A percentile compares a stretch with the other conserved stretches of the same genome.
phyloP scores from a whole-genome alignment of 176 grass and related monocot species.

The Oryza officinalis region DNA sequence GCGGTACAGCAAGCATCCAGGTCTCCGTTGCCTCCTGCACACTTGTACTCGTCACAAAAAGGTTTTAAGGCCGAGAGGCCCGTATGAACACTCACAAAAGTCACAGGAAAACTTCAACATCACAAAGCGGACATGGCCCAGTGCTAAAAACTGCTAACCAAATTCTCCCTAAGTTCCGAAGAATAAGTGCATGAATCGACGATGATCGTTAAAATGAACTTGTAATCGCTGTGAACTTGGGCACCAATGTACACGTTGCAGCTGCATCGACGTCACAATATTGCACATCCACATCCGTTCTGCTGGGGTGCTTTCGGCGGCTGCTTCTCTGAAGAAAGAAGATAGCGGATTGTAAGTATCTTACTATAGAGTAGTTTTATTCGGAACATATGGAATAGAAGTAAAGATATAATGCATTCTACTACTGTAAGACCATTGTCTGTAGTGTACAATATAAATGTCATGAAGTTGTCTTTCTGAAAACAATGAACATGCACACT shows the following conservation, averaged over 20 bases:
- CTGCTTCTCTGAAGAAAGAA: slow-evolving; percentile 57
- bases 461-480: not conserved
- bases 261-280: slow-evolving; percentile 53
- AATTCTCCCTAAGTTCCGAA: slow-evolving; percentile 27
- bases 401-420: not conserved
- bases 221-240: slow-evolving; percentile 35
- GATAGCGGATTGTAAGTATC: not conserved
- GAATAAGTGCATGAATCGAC: slow-evolving; percentile 46
- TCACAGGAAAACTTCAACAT: slow-evolving; percentile 28
- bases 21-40: slow-evolving; percentile 22
- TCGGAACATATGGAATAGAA: slow-evolving; percentile 6
- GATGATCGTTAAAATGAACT: slow-evolving; percentile 43
- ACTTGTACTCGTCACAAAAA: slow-evolving; percentile 20
- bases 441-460: not conserved
- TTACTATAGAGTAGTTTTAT: not conserved
- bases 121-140: slow-evolving; percentile 32
- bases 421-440: not conserved
- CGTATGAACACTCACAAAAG: not conserved
- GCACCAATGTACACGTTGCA: slow-evolving; percentile 34
- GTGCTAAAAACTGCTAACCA: slow-evolving; percentile 20
- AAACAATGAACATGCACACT: not conserved
- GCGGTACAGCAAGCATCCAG: slow-evolving; percentile 28
- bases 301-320: slow-evolving; percentile 44
- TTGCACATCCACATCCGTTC: slow-evolving; percentile 67
- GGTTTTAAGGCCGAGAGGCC: not conserved